phyloP scores from a whole-genome alignment of 2,329 filamentous ascomycete species.

The Conoideocrella luteorostrata region DNA sequence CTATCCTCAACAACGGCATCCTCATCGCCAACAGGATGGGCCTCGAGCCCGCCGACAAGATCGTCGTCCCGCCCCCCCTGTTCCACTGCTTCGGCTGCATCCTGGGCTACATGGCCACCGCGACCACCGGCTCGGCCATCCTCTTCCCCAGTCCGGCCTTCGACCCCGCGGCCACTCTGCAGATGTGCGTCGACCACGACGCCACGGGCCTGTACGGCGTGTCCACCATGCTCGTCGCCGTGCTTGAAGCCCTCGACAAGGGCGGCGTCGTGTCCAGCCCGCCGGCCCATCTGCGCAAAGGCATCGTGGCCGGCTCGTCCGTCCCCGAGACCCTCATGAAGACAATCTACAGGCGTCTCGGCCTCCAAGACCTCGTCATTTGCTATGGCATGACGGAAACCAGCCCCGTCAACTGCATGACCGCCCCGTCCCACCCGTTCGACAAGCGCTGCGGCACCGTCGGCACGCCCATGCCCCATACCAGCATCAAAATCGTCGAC shows the following conservation, averaged over 20 bases:
- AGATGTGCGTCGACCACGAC: conserved; percentile 43
- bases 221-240: conserved; percentile 87
- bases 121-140: conserved; percentile 70
- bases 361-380: conserved; percentile 77
- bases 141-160: conserved; percentile 85
- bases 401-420: conserved; percentile 73
- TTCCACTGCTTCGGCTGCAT: conserved; percentile 91
- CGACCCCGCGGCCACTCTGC: conserved; percentile 66
- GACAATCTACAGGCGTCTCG: conserved; percentile 64
- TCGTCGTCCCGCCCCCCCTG: conserved; percentile 79
- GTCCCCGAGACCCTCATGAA: conserved; percentile 79
- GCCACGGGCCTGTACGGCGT: conserved; percentile 76
- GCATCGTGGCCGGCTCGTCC: conserved; percentile 83
- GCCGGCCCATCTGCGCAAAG: conserved; percentile 58
- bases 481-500: conserved; percentile 68
- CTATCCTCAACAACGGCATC: conserved; percentile 87
- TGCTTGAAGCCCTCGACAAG: conserved; percentile 66
- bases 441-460: conserved; percentile 69
- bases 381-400: conserved; percentile 98
- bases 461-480: conserved; percentile 78
- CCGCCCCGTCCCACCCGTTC: conserved; percentile 66
- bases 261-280: conserved; percentile 20
- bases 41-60: conserved; percentile 63
- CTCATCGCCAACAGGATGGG: conserved; percentile 83
- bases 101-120: conserved; percentile 93